phyloP scores from a whole-genome alignment of 768 basidiomycete genomes.

The Pseudohyphozyma bogoriensis region DNA sequence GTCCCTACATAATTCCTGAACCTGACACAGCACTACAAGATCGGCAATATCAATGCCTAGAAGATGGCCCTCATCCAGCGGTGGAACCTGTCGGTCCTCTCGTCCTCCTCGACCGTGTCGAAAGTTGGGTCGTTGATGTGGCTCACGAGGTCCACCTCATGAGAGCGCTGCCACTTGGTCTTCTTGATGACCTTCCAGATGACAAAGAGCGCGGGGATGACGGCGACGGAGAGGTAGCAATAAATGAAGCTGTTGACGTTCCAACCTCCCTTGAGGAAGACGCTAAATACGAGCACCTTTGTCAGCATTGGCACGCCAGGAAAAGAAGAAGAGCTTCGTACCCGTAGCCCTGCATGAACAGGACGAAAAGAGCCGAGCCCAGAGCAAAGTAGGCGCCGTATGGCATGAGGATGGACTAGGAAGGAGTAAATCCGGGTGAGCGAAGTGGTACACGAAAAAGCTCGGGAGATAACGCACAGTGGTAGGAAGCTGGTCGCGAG shows the following conservation, averaged over 20 bases:
- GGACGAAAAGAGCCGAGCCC: background rate
- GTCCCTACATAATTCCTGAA: too few relatives aligned
- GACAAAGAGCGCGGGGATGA: background rate
- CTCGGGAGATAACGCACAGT: background rate
- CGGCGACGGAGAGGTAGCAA: constrained; percentile 29
- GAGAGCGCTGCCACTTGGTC: background rate
- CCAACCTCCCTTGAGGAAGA: constrained; percentile 38
- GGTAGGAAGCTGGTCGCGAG: constrained; percentile 40
- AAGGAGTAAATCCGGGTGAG: background rate
- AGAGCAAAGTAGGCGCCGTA: background rate
- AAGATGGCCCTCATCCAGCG: too few relatives aligned
- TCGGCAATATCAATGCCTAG: too few relatives aligned
- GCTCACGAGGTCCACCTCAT: background rate
- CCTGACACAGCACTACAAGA: too few relatives aligned
- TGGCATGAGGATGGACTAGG: background rate
- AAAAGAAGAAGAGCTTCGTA: too few relatives aligned
- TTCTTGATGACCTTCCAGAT: constrained; percentile 1
- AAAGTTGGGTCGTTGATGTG: constrained; percentile 1
- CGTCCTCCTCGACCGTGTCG: background rate
- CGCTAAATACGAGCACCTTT: background rate
- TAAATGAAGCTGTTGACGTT: constrained; percentile 35
- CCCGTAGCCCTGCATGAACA: constrained; percentile 42
- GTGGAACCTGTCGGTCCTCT: too few relatives aligned
- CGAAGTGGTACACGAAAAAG: background rate
- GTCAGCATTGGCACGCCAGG: background rate